phyloP scores from a whole-genome alignment of 2,329 filamentous ascomycete genomes.

The Grosmannia serpens region DNA sequence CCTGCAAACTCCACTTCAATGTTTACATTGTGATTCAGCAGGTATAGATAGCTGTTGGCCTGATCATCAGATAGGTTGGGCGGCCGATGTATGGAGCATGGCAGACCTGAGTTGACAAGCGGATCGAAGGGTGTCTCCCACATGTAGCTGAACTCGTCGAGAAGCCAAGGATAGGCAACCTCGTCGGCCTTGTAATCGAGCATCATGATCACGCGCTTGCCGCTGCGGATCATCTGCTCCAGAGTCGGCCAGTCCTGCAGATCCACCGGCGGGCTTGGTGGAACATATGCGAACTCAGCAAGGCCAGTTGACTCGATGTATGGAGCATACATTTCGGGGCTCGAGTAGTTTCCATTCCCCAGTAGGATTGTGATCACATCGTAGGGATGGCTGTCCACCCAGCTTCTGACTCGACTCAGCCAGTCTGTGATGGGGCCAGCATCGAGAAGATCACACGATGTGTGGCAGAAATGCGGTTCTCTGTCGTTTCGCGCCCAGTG shows the following conservation, averaged over 20 bases:
- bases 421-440: slow-evolving; percentile 67
- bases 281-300: slow-evolving; percentile 59
- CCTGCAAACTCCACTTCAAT: slow-evolving; percentile 58
- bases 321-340: slow-evolving; percentile 48
- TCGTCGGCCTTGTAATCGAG: slow-evolving; percentile 81
- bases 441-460: slow-evolving; percentile 69
- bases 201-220: slow-evolving; percentile 66
- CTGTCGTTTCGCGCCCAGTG: slow-evolving; percentile 32
- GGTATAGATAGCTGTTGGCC: slow-evolving; percentile 55
- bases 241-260: slow-evolving; percentile 76
- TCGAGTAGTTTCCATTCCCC: slow-evolving; percentile 69
- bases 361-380: slow-evolving; percentile 83
- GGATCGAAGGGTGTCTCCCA: slow-evolving; percentile 88
- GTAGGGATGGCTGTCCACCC: slow-evolving; percentile 68
- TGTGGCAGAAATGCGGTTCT: slow-evolving; percentile 69
- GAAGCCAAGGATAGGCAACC: slow-evolving; percentile 64
- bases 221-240: slow-evolving; percentile 58
- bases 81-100: slow-evolving; percentile 68
- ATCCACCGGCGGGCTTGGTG: slow-evolving; percentile 58
- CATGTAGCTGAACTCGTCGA: slow-evolving; percentile 79
- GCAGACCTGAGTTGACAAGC: slow-evolving; percentile 41
- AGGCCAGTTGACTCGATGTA: slow-evolving; percentile 64
- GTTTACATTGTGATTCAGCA: slow-evolving; percentile 89
- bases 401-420: slow-evolving; percentile 55
- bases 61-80: slow-evolving; percentile 46